Evolutionary conservation across 2,329 filamentous ascomycete genomes (phyloP).

Genomic region (Mycosphaerella sp.): DNA sequence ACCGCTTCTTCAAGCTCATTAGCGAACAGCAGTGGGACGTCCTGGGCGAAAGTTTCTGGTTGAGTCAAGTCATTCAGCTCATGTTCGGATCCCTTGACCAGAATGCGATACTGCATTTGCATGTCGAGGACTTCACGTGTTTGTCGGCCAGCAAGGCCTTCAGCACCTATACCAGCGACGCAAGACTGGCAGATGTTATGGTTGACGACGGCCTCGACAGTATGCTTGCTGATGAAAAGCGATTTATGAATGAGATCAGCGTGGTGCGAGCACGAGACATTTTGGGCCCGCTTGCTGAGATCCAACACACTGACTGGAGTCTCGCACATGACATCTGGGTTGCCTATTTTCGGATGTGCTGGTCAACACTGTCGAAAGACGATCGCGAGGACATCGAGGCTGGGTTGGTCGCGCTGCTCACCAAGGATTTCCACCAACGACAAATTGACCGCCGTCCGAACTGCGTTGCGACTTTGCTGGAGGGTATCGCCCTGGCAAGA

Average conservation of each 20-base stretch:
- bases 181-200: slow-evolving; percentile 58
- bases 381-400: slow-evolving; percentile 87
- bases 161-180: slow-evolving; percentile 65
- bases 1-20: slow-evolving; percentile 81
- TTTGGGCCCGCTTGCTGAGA: slow-evolving; percentile 80
- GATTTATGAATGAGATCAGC: slow-evolving; percentile 76
- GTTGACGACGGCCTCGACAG: slow-evolving; percentile 75
- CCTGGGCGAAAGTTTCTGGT: slow-evolving; percentile 90
- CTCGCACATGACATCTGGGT: slow-evolving; percentile 89
- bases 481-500: slow-evolving; percentile 76
- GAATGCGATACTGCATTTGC: slow-evolving; percentile 69
- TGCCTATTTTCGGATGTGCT: slow-evolving; percentile 83
- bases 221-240: slow-evolving; percentile 69
- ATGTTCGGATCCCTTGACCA: slow-evolving; percentile 87
- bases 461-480: slow-evolving; percentile 85
- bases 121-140: slow-evolving; percentile 76
- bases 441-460: slow-evolving; percentile 95
- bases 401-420: slow-evolving; percentile 81
- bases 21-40: slow-evolving; percentile 96
- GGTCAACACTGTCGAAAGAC: slow-evolving; percentile 80
- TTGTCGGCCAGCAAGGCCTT: slow-evolving; percentile 69
- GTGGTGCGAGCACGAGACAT: slow-evolving; percentile 85
- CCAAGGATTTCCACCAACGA: slow-evolving; percentile 90
- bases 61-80: slow-evolving; percentile 89
- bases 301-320: slow-evolving; percentile 81